A percentile compares a stretch with the other conserved stretches of the same genome.
Conservation (phyloP, 2,329 filamentous ascomycete species). For the Pseudocercospora cruenta region DNA sequence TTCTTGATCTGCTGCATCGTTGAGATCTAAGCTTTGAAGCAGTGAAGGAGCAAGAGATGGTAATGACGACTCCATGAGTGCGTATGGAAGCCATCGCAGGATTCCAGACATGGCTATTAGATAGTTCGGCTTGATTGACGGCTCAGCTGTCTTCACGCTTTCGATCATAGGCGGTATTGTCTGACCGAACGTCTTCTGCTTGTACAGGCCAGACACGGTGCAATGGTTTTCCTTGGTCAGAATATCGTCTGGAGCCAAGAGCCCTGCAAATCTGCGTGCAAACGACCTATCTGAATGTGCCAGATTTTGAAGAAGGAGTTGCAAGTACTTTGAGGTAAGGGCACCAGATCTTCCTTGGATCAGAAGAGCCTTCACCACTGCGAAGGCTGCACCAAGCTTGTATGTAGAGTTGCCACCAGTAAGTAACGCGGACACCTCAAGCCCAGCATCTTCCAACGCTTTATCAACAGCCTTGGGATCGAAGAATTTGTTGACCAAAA, state of each 20-base stretch:
- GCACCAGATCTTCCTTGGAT: slow-evolving; percentile 56
- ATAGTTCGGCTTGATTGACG: slow-evolving; percentile 60
- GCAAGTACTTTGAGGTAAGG: slow-evolving; percentile 47
- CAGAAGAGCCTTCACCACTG: slow-evolving; percentile 63
- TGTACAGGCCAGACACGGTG: slow-evolving; percentile 63
- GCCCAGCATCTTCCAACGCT: slow-evolving; percentile 33
- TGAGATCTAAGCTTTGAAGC: slow-evolving; percentile 62
- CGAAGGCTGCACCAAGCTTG: slow-evolving; percentile 61
- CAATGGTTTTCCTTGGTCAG: slow-evolving; percentile 65
- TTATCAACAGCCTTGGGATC: slow-evolving; percentile 44
- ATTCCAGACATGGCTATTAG: slow-evolving; percentile 66
- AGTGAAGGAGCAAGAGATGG: slow-evolving; percentile 62
- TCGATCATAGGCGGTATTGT: slow-evolving; percentile 60
- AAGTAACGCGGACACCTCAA: slow-evolving; percentile 46
- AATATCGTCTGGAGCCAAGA: slow-evolving; percentile 64
- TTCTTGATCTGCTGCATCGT: slow-evolving; percentile 47
- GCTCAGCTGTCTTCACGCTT: slow-evolving; percentile 52
- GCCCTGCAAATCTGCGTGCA: slow-evolving; percentile 61
- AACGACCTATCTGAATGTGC: slow-evolving; percentile 50
- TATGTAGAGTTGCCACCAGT: slow-evolving; percentile 40
- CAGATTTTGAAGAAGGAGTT: slow-evolving; percentile 55
- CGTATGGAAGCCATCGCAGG: slow-evolving; percentile 61
- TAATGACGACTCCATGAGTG: slow-evolving; percentile 63
- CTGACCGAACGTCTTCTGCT: slow-evolving; percentile 66
- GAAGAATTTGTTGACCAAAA: slow-evolving; percentile 55